These are phyloP conservation scores for Talaromyces ruber DNA, from an alignment of 495 filamentous ascomycete genomes.

Conservation along the genomic window DNA sequence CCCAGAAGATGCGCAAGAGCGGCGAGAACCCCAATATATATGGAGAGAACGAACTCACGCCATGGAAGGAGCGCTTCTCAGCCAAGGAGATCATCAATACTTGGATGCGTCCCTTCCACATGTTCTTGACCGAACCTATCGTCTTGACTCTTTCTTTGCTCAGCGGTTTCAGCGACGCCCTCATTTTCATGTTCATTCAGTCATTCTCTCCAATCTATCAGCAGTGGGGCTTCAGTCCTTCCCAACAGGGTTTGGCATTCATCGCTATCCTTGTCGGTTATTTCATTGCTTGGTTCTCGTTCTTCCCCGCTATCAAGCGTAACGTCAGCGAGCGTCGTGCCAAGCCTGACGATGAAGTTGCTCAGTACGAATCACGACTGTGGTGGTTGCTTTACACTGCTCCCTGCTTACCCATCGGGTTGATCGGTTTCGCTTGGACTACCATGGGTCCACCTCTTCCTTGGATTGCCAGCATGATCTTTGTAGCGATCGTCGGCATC, in stretches of 20 bases:
- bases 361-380: constrained; percentile 54
- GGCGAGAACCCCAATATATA: constrained; percentile 49
- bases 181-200: constrained; percentile 63
- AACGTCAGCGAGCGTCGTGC: constrained; percentile 37
- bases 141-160: constrained; percentile 49
- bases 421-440: constrained; percentile 59
- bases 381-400: constrained; percentile 51
- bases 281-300: constrained; percentile 46
- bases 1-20: constrained; percentile 42
- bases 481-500: constrained; percentile 55
- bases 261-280: constrained; percentile 53
- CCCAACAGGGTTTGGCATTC: constrained; percentile 46
- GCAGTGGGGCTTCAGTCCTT: constrained; percentile 47
- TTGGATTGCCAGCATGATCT: constrained; percentile 60
- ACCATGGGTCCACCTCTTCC: constrained; percentile 46
- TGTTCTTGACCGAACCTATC: constrained; percentile 55
- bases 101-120: constrained; percentile 52
- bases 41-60: constrained; percentile 53
- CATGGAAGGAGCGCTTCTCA: constrained; percentile 51
- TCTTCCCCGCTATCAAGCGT: constrained; percentile 44
- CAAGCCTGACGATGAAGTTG: constrained; percentile 44
- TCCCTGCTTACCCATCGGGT: constrained; percentile 48
- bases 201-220: constrained; percentile 49
- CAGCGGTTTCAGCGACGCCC: constrained; percentile 54
- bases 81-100: constrained; percentile 44